Base-by-base conservation (phyloP, 257 asterid genomes). In the Agastache rugosa region DNA sequence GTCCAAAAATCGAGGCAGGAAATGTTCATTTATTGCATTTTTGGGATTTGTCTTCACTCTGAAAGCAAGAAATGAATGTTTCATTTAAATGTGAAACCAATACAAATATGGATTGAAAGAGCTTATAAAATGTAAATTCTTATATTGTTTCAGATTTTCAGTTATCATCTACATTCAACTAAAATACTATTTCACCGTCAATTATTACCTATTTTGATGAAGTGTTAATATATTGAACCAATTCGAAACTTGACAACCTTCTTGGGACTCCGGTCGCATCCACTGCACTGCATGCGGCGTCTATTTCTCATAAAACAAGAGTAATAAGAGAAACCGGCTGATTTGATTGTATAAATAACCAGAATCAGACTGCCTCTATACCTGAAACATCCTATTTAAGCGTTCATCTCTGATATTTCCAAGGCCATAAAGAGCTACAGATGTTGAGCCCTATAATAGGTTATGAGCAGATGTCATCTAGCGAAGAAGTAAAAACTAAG, bases 351-450 rank as follows among this genome's bases (percentile, higher is more conserved):
- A 64, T 56, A 54, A 27, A 75, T 63, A 65, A 20, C 72, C 65
- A 78, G 71, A 67, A 67, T 60, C 75, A 77, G 58, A 63, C 53
- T 59, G 66, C 73, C 66, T 17, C 54, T 11, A 63, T 79, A 94
- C 99, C 95, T 94, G 99, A 83, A 92, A 94, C 97, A 94, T 94
- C 73, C 99, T 86, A 86, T 94, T 94, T 85, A 94, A 83, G 54
- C 99, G 96, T 81, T 94, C 99, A 70, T 94, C 99, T 83, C 99
- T 90, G 72, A 94, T 94, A 88, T 94, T 94, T 71, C 99, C 99
- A 66, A 94, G 97, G 66, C 99, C 97, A 83, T 94, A 94, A 63
- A 94, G 90, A 72, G 99, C 99, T 50, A 94, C 89, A 59, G 97
- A 87, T 62, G 99, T 94, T 71, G 94, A 94, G 76, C 99, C 99